Conservation (phyloP, 2,329 filamentous ascomycete species). For the Clonostachys solani region DNA sequence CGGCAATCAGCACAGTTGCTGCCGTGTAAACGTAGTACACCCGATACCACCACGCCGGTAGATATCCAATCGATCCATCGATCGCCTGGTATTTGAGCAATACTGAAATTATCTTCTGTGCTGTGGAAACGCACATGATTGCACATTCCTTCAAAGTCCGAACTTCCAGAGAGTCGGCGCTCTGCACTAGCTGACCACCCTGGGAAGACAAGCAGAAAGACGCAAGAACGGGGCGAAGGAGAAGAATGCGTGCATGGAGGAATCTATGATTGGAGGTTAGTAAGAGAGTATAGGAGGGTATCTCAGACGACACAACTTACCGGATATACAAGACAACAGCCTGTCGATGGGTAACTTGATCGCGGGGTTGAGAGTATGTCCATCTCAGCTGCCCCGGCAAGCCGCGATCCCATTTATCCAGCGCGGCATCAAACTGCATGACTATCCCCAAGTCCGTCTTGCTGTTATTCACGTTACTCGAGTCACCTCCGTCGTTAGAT, state of each 20-base stretch:
- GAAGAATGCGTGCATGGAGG: conserved; percentile 24
- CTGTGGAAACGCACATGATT: conserved; percentile 23
- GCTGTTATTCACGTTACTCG: background rate
- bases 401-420: conserved; percentile 16
- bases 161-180: conserved; percentile 13
- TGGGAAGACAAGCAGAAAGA: conserved; percentile 19
- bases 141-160: conserved; percentile 25
- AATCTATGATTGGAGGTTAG: conserved; percentile 9
- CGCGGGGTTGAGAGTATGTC: conserved; percentile 6
- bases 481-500: background rate
- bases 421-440: conserved; percentile 9
- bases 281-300: too few species aligned
- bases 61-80: conserved; percentile 22
- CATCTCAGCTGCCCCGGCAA: conserved; percentile 17
- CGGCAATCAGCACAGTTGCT: conserved; percentile 26
- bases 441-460: conserved; percentile 20
- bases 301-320: conserved; percentile 7
- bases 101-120: conserved; percentile 21
- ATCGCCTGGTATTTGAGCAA: conserved; percentile 19
- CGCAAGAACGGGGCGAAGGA: conserved; percentile 23
- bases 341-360: conserved; percentile 20
- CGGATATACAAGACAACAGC: conserved; percentile 24
- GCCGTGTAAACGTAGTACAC: conserved; percentile 30
- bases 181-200: too few species aligned
- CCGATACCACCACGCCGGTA: conserved; percentile 33